phyloP scores from a whole-genome alignment of 768 basidiomycete species.

The Termitomyces sp. region DNA sequence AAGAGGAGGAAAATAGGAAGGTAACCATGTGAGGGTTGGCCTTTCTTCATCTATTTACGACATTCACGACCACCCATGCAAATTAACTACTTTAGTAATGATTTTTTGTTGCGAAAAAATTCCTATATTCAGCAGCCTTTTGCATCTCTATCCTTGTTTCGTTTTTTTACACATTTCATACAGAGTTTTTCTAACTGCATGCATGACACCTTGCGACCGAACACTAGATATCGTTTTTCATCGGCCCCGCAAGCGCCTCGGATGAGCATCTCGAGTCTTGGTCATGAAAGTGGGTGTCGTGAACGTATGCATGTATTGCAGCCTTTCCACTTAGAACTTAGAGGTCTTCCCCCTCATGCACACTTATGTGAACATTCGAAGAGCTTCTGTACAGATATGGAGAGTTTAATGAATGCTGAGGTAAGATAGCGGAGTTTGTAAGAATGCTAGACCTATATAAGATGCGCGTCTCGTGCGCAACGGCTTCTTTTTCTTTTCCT shows the following conservation, averaged over 20 bases:
- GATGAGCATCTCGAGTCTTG: neutral
- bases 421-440: conserved; percentile 45
- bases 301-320: neutral
- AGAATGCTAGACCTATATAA: conserved; percentile 35
- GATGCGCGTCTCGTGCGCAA: conserved; percentile 20
- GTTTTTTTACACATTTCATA: neutral
- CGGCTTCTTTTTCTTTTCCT: conserved; percentile 32
- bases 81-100: conserved; percentile 15
- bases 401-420: conserved; percentile 10
- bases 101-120: conserved; percentile 3
- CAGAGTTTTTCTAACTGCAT: conserved; percentile 2
- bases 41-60: conserved; percentile 18
- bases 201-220: neutral
- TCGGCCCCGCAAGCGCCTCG: neutral
- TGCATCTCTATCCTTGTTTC: neutral
- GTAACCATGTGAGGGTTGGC: conserved; percentile 20
- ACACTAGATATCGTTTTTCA: neutral
- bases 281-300: conserved; percentile 6
- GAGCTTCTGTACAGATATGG: conserved; percentile 8
- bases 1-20: conserved; percentile 44
- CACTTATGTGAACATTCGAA: neutral
- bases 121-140: conserved; percentile 1
- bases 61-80: conserved; percentile 15
- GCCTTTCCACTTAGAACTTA: neutral
- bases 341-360: no score